Percentiles rank a stretch among this genome's conserved stretches.
These are phyloP conservation scores for Ochetophila trinervis DNA, from an alignment of 306 rosid species.

Conservation along the genomic window DNA sequence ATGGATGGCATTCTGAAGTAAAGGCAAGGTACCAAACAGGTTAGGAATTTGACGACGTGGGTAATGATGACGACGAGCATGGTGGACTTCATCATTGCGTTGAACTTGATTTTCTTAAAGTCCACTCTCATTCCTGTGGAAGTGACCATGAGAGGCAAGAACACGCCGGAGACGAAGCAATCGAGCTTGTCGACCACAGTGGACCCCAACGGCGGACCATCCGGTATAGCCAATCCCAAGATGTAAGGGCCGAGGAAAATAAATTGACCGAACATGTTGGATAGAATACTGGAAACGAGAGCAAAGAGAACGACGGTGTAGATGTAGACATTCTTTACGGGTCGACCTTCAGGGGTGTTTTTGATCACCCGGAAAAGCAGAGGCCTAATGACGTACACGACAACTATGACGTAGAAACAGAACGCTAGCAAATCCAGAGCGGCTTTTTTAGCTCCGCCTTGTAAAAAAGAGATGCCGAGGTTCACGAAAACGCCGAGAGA, in stretches of 20 bases:
- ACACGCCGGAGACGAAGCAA: conserved; percentile 34
- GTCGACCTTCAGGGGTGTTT: conserved; percentile 59
- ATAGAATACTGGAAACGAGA: conserved; percentile 8
- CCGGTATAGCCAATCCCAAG: conserved; percentile 63
- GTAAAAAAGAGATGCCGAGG: not conserved
- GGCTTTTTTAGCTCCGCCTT: not conserved
- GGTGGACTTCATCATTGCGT: conserved; percentile 8
- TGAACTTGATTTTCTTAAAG: not conserved
- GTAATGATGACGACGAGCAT: conserved; percentile 7
- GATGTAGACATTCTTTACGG: conserved; percentile 40
- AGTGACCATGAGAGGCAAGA: conserved; percentile 50
- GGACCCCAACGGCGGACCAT: conserved; percentile 65
- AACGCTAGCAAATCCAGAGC: not conserved
- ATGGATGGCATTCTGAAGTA: conserved; percentile 33
- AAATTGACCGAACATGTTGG: conserved; percentile 19
- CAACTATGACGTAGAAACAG: not conserved
- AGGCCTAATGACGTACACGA: conserved; percentile 42
- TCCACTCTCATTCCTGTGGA: conserved; percentile 46
- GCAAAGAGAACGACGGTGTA: conserved; percentile 22
- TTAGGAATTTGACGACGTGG: conserved; percentile 30
- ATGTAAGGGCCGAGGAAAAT: conserved; percentile 39
- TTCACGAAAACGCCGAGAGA: not conserved
- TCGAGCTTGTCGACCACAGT: conserved; percentile 48
- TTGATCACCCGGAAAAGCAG: conserved; percentile 50
- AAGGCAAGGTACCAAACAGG: conserved; percentile 30